Evolutionary conservation across 2,329 filamentous ascomycete genomes (phyloP).

Genomic region (Beauveria varroae): DNA sequence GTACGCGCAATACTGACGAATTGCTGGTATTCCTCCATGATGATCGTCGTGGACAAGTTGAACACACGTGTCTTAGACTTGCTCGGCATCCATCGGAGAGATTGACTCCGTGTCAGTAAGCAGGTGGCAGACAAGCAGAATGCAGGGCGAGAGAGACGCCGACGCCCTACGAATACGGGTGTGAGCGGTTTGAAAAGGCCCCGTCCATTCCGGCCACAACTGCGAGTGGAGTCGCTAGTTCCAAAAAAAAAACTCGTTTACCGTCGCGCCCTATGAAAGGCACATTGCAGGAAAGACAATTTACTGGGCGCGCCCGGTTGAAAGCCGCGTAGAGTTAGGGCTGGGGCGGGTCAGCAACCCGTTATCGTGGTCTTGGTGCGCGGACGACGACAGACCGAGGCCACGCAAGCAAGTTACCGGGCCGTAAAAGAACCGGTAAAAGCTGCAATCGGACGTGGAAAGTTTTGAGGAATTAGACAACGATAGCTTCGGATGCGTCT

Average conservation of each 20-base stretch:
- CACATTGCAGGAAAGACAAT: neutral
- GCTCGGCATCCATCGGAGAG: neutral
- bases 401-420: neutral
- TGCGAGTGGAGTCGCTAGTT: slow-evolving; percentile 4
- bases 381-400: neutral
- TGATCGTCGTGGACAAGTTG: neutral
- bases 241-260: neutral
- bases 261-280: neutral
- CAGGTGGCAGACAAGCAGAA: neutral
- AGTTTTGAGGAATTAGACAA: neutral
- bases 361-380: neutral
- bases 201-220: slow-evolving; percentile 1
- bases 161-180: neutral
- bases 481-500: neutral
- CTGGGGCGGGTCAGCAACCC: slow-evolving; percentile 6
- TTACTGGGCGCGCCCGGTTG: neutral
- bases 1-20: slow-evolving; percentile 4
- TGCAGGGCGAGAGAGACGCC: neutral
- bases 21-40: neutral
- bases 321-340: slow-evolving; percentile 8
- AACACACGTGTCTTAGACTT: neutral
- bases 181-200: neutral
- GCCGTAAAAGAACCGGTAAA: neutral
- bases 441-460: neutral
- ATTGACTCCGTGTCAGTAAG: neutral